phyloP scores from a whole-genome alignment of 2,329 filamentous ascomycete species.

The Beauveria australis region DNA sequence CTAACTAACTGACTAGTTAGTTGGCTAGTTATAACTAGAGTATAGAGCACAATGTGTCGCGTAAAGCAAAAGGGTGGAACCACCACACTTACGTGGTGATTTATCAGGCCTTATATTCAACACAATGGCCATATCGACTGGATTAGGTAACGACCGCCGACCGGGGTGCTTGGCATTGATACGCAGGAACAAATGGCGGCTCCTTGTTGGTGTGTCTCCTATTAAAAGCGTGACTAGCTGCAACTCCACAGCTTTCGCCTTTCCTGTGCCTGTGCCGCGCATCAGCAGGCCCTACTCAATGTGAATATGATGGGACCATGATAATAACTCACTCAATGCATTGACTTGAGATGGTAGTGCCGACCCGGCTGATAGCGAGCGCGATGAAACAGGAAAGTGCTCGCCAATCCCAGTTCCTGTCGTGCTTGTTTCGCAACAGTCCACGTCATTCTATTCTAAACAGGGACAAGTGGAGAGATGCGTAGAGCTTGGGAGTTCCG shows the following conservation, averaged over 20 bases:
- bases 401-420: not conserved
- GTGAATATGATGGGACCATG: not conserved
- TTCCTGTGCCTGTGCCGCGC: not conserved
- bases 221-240: not conserved
- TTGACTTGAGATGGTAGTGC: not conserved
- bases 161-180: not conserved
- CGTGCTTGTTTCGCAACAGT: not conserved
- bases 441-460: not conserved
- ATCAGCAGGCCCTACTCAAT: not conserved
- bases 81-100: too few species aligned
- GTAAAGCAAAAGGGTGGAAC: too few species aligned
- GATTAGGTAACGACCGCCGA: not conserved
- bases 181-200: not conserved
- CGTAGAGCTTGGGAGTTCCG: not conserved
- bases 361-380: not conserved
- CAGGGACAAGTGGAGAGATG: not conserved
- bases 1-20: too few species aligned
- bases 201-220: not conserved
- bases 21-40: too few species aligned
- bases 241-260: not conserved
- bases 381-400: not conserved
- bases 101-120: too few species aligned
- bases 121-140: not conserved
- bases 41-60: too few species aligned
- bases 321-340: not conserved